These are phyloP conservation scores for Excoecaria agallocha DNA, from an alignment of 345 rosid genomes.

Conservation along the genomic window DNA sequence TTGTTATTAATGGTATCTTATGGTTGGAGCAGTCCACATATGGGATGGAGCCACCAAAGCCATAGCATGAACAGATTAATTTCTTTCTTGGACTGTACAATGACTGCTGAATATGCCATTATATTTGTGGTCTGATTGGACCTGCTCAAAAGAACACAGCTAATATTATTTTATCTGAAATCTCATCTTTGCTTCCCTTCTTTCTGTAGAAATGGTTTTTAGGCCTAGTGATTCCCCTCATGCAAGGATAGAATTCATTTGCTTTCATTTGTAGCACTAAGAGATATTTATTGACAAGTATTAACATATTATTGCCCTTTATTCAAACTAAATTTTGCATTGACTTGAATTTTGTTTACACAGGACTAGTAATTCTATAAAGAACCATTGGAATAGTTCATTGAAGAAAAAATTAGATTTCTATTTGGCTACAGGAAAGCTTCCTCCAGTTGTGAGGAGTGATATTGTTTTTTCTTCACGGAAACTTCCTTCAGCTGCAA, in stretches of 20 bases:
- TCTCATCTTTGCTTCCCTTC: background rate
- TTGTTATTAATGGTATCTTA: background rate
- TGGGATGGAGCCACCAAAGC: background rate
- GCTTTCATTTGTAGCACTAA: background rate
- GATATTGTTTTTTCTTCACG: conserved; percentile 44
- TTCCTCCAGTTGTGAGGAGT: conserved; percentile 56
- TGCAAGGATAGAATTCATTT: background rate
- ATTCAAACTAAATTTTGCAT: background rate
- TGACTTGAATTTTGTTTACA: conserved; percentile 15
- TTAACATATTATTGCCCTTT: background rate
- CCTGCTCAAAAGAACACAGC: too few species aligned
- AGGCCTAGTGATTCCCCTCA: background rate
- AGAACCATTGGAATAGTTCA: conserved; percentile 99
- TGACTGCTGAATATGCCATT: background rate
- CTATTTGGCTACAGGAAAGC: conserved; percentile 65
- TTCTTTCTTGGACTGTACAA: background rate
- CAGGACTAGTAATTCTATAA: conserved; percentile 96
- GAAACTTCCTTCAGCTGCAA: conserved; percentile 57
- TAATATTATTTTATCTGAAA: background rate
- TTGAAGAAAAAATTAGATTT: conserved; percentile 86
- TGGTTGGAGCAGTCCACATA: background rate
- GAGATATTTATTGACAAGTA: background rate
- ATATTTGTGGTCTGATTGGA: background rate
- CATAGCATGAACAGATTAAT: background rate
- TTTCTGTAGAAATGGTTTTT: background rate